These are phyloP conservation scores for Clarireedia paspali DNA, from an alignment of 2,329 filamentous ascomycete species.

Conservation along the genomic window DNA sequence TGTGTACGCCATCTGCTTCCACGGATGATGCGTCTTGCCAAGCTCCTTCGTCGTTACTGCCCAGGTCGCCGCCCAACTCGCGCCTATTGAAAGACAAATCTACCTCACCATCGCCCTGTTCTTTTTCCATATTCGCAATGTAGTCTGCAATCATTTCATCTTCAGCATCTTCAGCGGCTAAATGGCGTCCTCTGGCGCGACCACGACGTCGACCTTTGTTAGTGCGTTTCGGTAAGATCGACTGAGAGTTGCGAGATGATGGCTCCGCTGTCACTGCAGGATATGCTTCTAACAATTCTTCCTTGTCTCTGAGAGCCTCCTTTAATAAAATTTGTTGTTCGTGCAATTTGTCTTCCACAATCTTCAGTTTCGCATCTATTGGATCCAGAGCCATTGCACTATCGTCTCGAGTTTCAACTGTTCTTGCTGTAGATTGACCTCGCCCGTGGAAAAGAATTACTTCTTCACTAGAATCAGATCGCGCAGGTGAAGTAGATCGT, in stretches of 20 bases:
- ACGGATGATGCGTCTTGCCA: conserved; percentile 16
- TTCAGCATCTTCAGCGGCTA: background rate
- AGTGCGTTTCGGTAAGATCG: conserved; percentile 4
- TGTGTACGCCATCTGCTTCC: background rate
- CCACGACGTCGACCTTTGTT: conserved; percentile 2
- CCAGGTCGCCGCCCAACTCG: conserved; percentile 41
- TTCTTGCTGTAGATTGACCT: conserved; percentile 6
- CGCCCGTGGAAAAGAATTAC: conserved; percentile 61
- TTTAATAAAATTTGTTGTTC: conserved; percentile 20
- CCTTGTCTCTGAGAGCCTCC: conserved; percentile 20
- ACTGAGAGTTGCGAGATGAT: conserved; percentile 6
- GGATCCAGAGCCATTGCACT: conserved; percentile 2
- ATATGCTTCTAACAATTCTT: conserved; percentile 1
- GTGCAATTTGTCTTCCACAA: conserved; percentile 25
- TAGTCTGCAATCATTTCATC: conserved; percentile 27
- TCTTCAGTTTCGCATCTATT: conserved; percentile 24
- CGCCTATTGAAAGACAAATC: conserved; percentile 21
- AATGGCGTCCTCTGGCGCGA: background rate
- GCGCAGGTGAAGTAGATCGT: conserved; percentile 30
- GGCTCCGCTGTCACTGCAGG: conserved; percentile 1
- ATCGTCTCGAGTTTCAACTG: background rate
- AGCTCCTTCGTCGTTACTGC: conserved; percentile 32
- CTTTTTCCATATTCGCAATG: conserved; percentile 30
- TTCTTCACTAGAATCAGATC: conserved; percentile 62
- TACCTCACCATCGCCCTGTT: conserved; percentile 11